phyloP scores from a whole-genome alignment of 1,284 basidiomycete species.

The Cryptococcus floricola region DNA sequence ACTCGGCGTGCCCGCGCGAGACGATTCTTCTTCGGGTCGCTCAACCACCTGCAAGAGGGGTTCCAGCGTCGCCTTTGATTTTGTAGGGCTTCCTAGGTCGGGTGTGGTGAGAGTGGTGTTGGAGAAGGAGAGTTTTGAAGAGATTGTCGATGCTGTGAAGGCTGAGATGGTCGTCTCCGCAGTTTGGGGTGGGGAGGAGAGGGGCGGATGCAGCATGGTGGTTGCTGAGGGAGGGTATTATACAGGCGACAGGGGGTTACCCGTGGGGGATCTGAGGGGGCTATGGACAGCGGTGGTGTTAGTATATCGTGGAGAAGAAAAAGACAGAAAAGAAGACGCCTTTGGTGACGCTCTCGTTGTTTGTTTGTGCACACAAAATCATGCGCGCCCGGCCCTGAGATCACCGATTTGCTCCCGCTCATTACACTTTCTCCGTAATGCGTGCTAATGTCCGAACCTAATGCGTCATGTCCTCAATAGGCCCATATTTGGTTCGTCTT shows the following conservation, averaged over 20 bases:
- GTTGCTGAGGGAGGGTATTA: too few species aligned
- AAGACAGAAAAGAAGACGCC: not conserved
- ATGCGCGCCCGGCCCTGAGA: too few species aligned
- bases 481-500: too few species aligned
- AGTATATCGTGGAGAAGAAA: not conserved
- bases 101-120: constrained; percentile 32
- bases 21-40: constrained; percentile 2
- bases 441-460: too few species aligned
- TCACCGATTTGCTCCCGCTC: too few species aligned
- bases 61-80: constrained; percentile 9
- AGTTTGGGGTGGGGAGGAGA: constrained; percentile 15
- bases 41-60: constrained; percentile 22
- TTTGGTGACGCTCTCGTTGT: not conserved
- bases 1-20: constrained; percentile 4
- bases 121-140: constrained; percentile 9
- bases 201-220: constrained; percentile 1
- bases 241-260: too few species aligned
- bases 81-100: constrained; percentile 17
- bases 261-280: not conserved
- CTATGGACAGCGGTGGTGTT: too few species aligned
- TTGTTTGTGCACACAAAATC: too few species aligned
- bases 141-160: constrained; percentile 14
- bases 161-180: constrained; percentile 17
- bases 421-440: too few species aligned
- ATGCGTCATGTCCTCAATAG: too few species aligned